phyloP scores from a whole-genome alignment of 371 early-diverging fungal species.

The Rhizopus delemar region DNA sequence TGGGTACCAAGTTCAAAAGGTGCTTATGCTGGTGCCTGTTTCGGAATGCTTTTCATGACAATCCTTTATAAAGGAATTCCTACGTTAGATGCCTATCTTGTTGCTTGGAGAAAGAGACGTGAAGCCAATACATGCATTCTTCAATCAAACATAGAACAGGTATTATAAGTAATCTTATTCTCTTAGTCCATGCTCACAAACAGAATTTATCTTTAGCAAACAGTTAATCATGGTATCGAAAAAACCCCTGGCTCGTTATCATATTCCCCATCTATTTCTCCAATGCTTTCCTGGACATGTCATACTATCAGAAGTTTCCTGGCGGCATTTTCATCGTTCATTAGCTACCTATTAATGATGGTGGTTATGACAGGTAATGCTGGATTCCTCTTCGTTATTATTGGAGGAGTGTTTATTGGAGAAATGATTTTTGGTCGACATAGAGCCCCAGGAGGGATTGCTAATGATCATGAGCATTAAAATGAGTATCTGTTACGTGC shows the following conservation, averaged over 20 bases:
- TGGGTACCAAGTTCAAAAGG: conserved; percentile 53
- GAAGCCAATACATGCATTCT: conserved; percentile 38
- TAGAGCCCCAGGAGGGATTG: conserved; percentile 31
- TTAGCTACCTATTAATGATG: conserved; percentile 76
- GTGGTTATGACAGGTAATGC: conserved; percentile 84
- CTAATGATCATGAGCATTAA: conserved; percentile 38
- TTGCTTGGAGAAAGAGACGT: conserved; percentile 39
- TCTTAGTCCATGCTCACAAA: too few relatives aligned
- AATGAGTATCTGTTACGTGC: background rate
- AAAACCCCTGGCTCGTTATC: conserved; percentile 67
- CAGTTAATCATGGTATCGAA: conserved; percentile 44
- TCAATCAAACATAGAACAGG: conserved; percentile 20
- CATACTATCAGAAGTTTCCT: conserved; percentile 53
- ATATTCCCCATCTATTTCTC: conserved; percentile 39
- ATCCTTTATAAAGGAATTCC: conserved; percentile 51
- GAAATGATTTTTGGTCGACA: conserved; percentile 64
- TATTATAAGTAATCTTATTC: background rate
- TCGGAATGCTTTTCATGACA: conserved; percentile 56
- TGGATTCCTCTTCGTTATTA: conserved; percentile 64
- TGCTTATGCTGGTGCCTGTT: conserved; percentile 58
- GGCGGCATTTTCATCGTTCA: conserved; percentile 47
- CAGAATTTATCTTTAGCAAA: background rate
- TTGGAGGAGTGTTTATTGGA: conserved; percentile 70
- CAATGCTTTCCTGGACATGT: conserved; percentile 55
- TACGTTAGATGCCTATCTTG: conserved; percentile 54